Evolutionary conservation across 2,329 filamentous ascomycete species (phyloP), one percentile per base, ranked within the genome.

Genomic region (Ascochyta viciae-villosae): DNA sequence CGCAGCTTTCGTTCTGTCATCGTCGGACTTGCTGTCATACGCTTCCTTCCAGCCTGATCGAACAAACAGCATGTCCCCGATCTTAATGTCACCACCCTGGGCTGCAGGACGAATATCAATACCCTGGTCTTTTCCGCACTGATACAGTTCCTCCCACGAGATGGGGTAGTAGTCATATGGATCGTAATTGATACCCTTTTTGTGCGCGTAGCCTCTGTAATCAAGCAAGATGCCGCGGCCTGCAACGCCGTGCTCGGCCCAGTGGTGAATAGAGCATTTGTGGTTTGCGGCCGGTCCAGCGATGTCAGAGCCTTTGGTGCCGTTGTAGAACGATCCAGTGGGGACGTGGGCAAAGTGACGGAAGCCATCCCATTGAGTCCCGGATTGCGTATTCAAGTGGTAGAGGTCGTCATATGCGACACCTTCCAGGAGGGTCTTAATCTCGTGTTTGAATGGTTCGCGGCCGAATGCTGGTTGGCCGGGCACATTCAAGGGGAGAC

Each of bases 11-110:
- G 66, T 44, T n/a, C 75, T 54, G 19, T 77, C 74, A 3, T 73
- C 69, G 0, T 68, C 62, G 1, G 64, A 66, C 54, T 74, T 82
- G 4, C 73, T 72, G 62, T 86, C 77, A 54, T 89, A 83, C 10
- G 82, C 77, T 62, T 87, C 82, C 7, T 86, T 84, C 63, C 83
- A 85, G 0, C 89, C 88, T 1, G 83, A 86, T 16, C 88, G 81
- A 19, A 91, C 71, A 40, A 91, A 78, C 10, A 91, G 78, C 50
- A 91, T 84, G 58, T 91, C 88, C 5, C 88, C 89, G 2, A 81
- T 73, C 55, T 79, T 80, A 62, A 86, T 80, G 57, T 84, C 81
- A 38, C 83, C 83, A 24, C 83, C 83, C 60, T 84, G 80, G 0
- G 78, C 70, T 3, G 77, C 75, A 0, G 84, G 82, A 0, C 79